Conservation (phyloP, 1,139 yeast genomes). For the Yarrowia galli region DNA sequence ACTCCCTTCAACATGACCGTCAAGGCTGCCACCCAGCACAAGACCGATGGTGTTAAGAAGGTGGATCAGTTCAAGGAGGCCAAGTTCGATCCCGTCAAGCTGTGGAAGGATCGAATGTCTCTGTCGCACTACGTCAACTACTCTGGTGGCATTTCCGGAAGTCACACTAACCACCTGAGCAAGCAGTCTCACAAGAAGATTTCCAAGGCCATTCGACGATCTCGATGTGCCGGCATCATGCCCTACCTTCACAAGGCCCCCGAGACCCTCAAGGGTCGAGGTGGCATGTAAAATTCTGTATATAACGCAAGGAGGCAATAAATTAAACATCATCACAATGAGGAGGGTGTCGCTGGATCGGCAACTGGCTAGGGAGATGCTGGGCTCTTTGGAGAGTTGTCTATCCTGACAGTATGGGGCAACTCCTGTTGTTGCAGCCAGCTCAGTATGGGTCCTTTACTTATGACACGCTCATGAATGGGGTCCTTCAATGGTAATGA, state of each 20-base stretch:
- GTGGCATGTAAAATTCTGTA: slow-evolving; percentile 37
- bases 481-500: no score
- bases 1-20: slow-evolving; percentile 33
- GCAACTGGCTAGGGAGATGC: no score
- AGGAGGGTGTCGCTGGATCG: no score
- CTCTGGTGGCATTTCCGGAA: slow-evolving; percentile 28
- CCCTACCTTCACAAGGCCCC: slow-evolving; percentile 64
- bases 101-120: slow-evolving; percentile 46
- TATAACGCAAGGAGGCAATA: slow-evolving; percentile 27
- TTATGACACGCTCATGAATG: no score
- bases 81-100: slow-evolving; percentile 43
- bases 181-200: slow-evolving; percentile 45
- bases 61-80: slow-evolving; percentile 43
- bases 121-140: slow-evolving; percentile 35
- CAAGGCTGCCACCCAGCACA: slow-evolving; percentile 21
- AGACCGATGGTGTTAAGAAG: slow-evolving; percentile 15
- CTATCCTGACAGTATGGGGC: no score
- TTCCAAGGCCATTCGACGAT: slow-evolving; percentile 67
- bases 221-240: slow-evolving; percentile 69
- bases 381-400: no score
- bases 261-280: slow-evolving; percentile 40
- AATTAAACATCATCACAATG: slow-evolving; percentile 2
- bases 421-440: no score
- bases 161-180: slow-evolving; percentile 25
- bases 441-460: no score